Conservation (phyloP, 306 rosid genomes). For the Hippophae rhamnoides region DNA sequence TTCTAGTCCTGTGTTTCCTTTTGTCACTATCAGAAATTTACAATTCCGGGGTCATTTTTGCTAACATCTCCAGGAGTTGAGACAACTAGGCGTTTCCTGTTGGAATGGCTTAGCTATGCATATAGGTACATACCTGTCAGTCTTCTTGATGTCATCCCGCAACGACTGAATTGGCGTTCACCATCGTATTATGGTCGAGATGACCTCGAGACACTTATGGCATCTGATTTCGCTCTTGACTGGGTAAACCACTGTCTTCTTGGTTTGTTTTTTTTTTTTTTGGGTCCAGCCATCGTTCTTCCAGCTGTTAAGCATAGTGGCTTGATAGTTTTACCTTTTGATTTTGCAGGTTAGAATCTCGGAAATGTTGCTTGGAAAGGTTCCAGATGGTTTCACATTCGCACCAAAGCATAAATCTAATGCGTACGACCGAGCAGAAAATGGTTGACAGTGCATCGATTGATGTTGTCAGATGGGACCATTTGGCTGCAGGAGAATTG, state of each 20-base stretch:
- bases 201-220: constrained; percentile 89
- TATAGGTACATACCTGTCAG: constrained; percentile 81
- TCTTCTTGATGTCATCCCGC: constrained; percentile 76
- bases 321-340: not conserved
- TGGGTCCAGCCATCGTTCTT: not conserved
- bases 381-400: constrained; percentile 71
- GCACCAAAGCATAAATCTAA: constrained; percentile 92
- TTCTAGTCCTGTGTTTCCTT: not conserved
- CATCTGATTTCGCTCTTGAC: constrained; percentile 92
- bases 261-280: constrained; percentile 1
- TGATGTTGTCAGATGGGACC: not conserved
- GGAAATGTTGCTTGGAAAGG: constrained; percentile 88
- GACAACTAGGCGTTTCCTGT: constrained; percentile 76
- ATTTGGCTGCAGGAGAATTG: too few relatives aligned
- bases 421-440: constrained; percentile 82
- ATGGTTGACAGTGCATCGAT: constrained; percentile 36
- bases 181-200: constrained; percentile 72
- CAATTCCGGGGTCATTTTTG: not conserved
- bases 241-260: constrained; percentile 52
- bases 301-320: not conserved
- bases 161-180: constrained; percentile 74
- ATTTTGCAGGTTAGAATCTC: constrained; percentile 62
- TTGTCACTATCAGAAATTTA: not conserved
- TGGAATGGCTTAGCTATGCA: constrained; percentile 96
- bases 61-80: constrained; percentile 56